These are phyloP conservation scores for Oryza meyeriana DNA, from an alignment of 176 grass and related monocot genomes.

Conservation along the genomic window DNA sequence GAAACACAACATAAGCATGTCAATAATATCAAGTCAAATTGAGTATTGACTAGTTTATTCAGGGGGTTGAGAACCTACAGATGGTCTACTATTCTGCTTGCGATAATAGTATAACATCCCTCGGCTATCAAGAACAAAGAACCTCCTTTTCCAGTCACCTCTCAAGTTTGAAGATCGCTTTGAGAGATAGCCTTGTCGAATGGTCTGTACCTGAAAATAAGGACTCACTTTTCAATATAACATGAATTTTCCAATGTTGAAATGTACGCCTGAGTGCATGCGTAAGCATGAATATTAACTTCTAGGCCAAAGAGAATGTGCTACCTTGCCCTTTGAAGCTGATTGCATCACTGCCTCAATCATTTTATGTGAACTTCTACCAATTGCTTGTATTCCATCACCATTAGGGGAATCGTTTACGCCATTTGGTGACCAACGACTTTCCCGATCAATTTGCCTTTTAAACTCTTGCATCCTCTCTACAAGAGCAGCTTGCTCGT, in stretches of 20 bases:
- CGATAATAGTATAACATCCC: constrained; percentile 99
- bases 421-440: constrained; percentile 74
- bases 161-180: constrained; percentile 97
- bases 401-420: constrained; percentile 75
- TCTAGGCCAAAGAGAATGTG: constrained; percentile 13
- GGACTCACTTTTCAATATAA: constrained; percentile 13
- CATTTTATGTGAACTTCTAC: constrained; percentile 98
- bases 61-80: constrained; percentile 47
- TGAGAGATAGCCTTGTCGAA: constrained; percentile 97
- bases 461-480: constrained; percentile 99
- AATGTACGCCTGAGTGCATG: not conserved
- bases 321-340: constrained; percentile 89
- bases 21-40: constrained; percentile 9
- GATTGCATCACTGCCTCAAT: constrained; percentile 96
- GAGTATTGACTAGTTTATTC: not conserved
- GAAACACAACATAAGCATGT: constrained; percentile 21
- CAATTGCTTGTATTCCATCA: constrained; percentile 98
- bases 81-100: constrained; percentile 82
- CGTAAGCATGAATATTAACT: constrained; percentile 16
- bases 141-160: constrained; percentile 99
- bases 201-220: constrained; percentile 89
- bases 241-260: not conserved
- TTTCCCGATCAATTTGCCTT: constrained; percentile 93
- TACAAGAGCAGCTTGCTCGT: constrained; percentile 81
- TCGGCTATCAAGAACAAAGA: constrained; percentile 97